Evolutionary conservation across 2,329 filamentous ascomycete species (phyloP), one percentile per base, ranked within the genome.

Genomic region (Penicillium psychrosexuale): DNA sequence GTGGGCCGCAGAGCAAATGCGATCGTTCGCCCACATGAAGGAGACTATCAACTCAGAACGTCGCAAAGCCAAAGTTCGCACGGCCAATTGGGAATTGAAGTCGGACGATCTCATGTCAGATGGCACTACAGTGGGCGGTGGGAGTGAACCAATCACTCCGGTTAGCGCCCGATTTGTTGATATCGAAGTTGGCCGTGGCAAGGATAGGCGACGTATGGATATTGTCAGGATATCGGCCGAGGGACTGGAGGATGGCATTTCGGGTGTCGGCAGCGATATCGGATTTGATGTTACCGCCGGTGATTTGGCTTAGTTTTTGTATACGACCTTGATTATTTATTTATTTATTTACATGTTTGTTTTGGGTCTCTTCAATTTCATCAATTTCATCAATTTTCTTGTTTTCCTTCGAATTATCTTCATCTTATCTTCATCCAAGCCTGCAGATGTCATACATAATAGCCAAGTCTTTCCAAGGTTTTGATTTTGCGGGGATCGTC

Each of bases 141-240:
- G 66, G 28, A 75, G 69, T 47, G 72, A 73, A 27, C 74, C 77
- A 3, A 72, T 78, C 34, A 78, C 77, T 1, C 77, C 77, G 2
- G 68, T 73, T 30, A 74, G 70, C 51, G 68, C 70, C 5, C 68
- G 75, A 15, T 78, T 75, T 59, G 71, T 72, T 24, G 73, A 78
- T 59, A 68, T 75, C n/a, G 72, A 75, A 55, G 59, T 72, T 51
- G 72, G 69, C 5, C 67, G 72, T 50, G 75, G 70, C 37, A 76
- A 71, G 58, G 66, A 70, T 43, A 67, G 70, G 33, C 68, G 63
- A 44, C 72, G 65, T 27, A 65, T 76, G 28, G 72, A 78, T 52
- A 77, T 72, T 59, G 74, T 78, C 63, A 73, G 68, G 0, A 71
- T 71, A 47, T 62, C 70, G 19, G 64, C 66, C 0, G 66, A 69